Percentiles rank a stretch among this genome's conserved stretches.
These are phyloP conservation scores for Somion occarium DNA, from an alignment of 1,284 basidiomycete genomes.

Conservation along the genomic window DNA sequence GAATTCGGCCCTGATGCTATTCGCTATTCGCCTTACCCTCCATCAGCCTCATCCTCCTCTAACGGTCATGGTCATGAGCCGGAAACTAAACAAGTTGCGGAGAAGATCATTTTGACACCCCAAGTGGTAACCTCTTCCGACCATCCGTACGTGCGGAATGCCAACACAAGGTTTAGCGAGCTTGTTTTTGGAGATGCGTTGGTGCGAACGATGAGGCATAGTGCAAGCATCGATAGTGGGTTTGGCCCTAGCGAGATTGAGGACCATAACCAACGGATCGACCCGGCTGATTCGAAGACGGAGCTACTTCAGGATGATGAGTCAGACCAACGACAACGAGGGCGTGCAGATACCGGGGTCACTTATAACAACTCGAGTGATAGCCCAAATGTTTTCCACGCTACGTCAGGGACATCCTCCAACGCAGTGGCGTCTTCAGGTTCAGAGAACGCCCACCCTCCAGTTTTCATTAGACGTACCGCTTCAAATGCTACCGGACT, in stretches of 20 bases:
- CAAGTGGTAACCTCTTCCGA: conserved; percentile 5
- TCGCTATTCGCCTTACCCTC: conserved; percentile 45
- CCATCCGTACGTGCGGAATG: conserved; percentile 23
- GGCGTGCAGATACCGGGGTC: not conserved
- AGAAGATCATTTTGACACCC: conserved; percentile 4
- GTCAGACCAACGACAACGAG: conserved; percentile 10
- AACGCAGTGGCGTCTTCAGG: conserved; percentile 17
- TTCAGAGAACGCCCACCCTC: conserved; percentile 22
- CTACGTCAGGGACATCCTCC: not conserved
- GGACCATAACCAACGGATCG: conserved; percentile 13
- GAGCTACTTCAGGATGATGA: conserved; percentile 4
- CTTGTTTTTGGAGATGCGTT: conserved; percentile 30
- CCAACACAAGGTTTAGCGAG: conserved; percentile 24
- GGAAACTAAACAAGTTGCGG: not conserved
- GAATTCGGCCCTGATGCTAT: conserved; percentile 48
- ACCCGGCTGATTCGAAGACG: conserved; percentile 15
- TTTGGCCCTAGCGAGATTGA: conserved; percentile 41
- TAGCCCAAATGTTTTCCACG: not conserved
- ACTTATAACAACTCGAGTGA: not conserved
- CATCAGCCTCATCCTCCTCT: conserved; percentile 11
- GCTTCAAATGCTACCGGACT: conserved; percentile 8
- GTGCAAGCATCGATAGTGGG: conserved; percentile 41
- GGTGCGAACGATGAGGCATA: conserved; percentile 21
- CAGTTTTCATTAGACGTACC: conserved; percentile 20
- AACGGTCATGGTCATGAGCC: conserved; percentile 7